Percentiles rank a stretch among this genome's conserved stretches.
Evolutionary conservation across 305 asterid genomes (phyloP).

Genomic region (Salvia sclarea): DNA sequence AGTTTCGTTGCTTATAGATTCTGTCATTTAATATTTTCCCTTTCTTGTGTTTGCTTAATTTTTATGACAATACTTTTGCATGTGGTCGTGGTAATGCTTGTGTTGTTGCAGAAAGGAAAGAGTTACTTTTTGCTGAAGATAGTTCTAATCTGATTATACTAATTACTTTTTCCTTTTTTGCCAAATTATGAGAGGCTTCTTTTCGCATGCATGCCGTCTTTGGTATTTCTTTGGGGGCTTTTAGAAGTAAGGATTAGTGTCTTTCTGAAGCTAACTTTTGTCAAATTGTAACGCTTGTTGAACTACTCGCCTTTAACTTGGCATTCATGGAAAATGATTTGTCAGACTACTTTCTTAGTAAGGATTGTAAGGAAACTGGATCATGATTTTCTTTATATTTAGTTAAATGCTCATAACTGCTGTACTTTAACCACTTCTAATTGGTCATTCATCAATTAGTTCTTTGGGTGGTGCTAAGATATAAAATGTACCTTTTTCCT

Average conservation of each 20-base stretch:
- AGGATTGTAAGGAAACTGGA: neutral
- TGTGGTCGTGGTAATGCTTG: conserved; percentile 21
- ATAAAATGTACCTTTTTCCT: neutral
- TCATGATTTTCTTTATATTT: neutral
- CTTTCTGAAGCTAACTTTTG: neutral
- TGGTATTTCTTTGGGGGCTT: conserved; percentile 17
- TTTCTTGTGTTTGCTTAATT: neutral
- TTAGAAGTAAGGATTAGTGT: neutral
- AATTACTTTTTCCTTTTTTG: neutral
- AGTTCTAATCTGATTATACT: neutral
- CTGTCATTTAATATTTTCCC: neutral
- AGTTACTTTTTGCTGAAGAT: conserved; percentile 13
- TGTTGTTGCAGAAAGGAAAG: conserved; percentile 17
- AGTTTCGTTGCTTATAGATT: conserved; percentile 5
- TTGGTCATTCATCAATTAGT: neutral
- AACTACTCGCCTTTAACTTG: neutral
- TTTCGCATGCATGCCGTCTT: conserved; percentile 32
- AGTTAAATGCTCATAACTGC: neutral
- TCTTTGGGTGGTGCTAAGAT: conserved; percentile 20
- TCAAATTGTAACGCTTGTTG: conserved; percentile 14
- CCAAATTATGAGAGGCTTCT: conserved; percentile 13
- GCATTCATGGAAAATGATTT: conserved; percentile 12
- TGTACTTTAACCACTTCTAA: neutral
- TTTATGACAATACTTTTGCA: neutral
- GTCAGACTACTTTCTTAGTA: neutral